Conservation (phyloP, 225 moss, liverwort and hornwort species). For the Antitrichia curtipendula region DNA sequence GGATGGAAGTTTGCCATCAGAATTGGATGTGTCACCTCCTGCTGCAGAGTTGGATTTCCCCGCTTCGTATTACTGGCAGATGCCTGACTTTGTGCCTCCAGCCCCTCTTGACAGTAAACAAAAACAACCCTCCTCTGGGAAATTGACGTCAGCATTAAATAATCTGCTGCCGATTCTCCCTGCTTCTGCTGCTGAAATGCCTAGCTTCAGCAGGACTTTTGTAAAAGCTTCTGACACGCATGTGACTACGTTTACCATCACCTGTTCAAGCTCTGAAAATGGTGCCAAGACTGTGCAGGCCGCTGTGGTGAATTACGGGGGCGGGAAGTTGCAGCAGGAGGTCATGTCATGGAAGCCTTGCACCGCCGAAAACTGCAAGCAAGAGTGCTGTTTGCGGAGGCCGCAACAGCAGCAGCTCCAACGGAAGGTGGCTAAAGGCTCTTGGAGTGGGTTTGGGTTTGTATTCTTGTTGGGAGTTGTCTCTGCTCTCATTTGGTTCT, state of each 20-base stretch:
- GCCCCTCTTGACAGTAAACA: slow-evolving; percentile 2
- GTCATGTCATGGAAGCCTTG: slow-evolving; percentile 44
- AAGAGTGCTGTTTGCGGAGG: slow-evolving; percentile 15
- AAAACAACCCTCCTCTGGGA: background rate
- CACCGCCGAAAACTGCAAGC: slow-evolving; percentile 18
- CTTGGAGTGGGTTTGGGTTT: slow-evolving; percentile 69
- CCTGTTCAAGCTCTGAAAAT: slow-evolving; percentile 32
- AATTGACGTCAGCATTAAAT: slow-evolving; percentile 5
- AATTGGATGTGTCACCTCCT: background rate
- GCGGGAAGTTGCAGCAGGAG: slow-evolving; percentile 35
- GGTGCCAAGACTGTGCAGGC: slow-evolving; percentile 50
- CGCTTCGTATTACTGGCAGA: slow-evolving; percentile 7
- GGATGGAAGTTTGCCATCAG: background rate
- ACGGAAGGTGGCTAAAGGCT: slow-evolving; percentile 49
- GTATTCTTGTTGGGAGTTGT: slow-evolving; percentile 72
- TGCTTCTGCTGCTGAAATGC: slow-evolving; percentile 41
- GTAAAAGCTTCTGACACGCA: slow-evolving; percentile 46
- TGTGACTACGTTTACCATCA: slow-evolving; percentile 44
- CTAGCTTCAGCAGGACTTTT: slow-evolving; percentile 33
- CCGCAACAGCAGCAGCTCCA: slow-evolving; percentile 14
- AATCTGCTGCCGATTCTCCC: slow-evolving; percentile 31
- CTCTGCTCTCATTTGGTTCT: slow-evolving; percentile 61
- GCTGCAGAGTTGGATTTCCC: background rate
- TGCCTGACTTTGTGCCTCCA: slow-evolving; percentile 10
- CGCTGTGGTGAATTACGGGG: slow-evolving; percentile 27